Evolutionary conservation across 345 rosid species (phyloP).

Genomic region (Acer campestre): DNA sequence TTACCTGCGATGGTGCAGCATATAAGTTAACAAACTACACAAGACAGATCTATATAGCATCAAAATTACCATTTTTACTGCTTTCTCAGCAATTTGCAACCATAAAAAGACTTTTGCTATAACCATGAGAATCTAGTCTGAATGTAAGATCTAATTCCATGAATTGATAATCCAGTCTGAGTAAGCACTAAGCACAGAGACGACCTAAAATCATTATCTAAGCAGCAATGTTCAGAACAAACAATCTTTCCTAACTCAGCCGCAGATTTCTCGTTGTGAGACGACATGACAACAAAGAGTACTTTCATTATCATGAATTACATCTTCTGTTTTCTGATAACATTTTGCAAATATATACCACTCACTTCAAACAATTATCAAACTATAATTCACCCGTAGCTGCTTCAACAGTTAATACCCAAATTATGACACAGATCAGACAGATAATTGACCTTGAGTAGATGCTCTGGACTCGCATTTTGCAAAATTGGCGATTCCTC

Average conservation of each 20-base stretch:
- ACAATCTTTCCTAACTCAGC: background rate
- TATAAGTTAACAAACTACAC: background rate
- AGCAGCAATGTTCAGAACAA: background rate
- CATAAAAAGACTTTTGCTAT: too few relatives aligned
- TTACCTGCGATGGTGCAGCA: constrained; percentile 45
- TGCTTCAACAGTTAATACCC: constrained; percentile 11
- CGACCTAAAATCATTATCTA: background rate
- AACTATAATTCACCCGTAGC: background rate
- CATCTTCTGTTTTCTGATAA: background rate
- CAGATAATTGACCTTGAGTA: constrained; percentile 59
- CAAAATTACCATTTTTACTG: background rate
- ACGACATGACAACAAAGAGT: background rate
- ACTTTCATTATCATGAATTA: background rate
- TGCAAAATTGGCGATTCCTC: constrained; percentile 97
- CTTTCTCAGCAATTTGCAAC: background rate
- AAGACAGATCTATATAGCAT: background rate
- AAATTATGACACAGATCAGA: constrained; percentile 10
- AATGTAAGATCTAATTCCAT: background rate
- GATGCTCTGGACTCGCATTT: constrained; percentile 95
- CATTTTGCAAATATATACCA: background rate
- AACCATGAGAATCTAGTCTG: background rate
- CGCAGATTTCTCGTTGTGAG: background rate
- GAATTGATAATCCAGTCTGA: background rate
- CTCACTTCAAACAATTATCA: background rate
- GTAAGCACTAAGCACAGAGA: background rate